Percentiles rank a stretch among this genome's conserved stretches.
These are phyloP conservation scores for Trichophyton simii DNA, from an alignment of 2,329 filamentous ascomycete genomes.

Conservation along the genomic window DNA sequence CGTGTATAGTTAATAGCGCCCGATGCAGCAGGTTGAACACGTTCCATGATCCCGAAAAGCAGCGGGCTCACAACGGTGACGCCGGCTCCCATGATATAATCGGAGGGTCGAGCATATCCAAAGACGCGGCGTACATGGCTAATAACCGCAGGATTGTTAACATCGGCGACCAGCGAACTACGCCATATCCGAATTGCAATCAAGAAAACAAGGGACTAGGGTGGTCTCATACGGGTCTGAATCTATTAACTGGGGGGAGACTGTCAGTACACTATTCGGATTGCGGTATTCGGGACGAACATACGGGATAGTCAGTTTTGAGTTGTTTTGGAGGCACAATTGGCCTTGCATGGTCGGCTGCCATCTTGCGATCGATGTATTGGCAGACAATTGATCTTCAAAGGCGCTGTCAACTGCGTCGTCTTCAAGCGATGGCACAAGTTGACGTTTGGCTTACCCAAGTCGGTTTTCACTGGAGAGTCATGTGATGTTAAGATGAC, in stretches of 20 bases:
- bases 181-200: too few species aligned
- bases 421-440: background rate
- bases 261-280: constrained; percentile 5
- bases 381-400: constrained; percentile 2
- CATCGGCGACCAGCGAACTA: background rate
- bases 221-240: constrained; percentile 73
- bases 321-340: constrained; percentile 65
- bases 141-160: background rate
- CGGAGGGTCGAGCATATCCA: constrained; percentile 70
- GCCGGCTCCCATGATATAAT: constrained; percentile 60
- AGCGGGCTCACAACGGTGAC: constrained; percentile 61
- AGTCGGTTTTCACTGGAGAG: background rate
- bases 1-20: constrained; percentile 70
- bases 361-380: constrained; percentile 20
- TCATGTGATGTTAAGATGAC: background rate
- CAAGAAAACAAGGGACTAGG: background rate
- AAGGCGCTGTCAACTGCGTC: background rate
- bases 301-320: constrained; percentile 74
- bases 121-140: constrained; percentile 88
- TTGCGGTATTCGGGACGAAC: constrained; percentile 25
- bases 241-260: constrained; percentile 73
- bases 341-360: constrained; percentile 28
- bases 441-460: background rate
- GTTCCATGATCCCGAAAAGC: constrained; percentile 68
- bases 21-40: constrained; percentile 69